Base-by-base conservation (phyloP, 176 grass and related monocot species). In the Eragrostis nindensis region DNA sequence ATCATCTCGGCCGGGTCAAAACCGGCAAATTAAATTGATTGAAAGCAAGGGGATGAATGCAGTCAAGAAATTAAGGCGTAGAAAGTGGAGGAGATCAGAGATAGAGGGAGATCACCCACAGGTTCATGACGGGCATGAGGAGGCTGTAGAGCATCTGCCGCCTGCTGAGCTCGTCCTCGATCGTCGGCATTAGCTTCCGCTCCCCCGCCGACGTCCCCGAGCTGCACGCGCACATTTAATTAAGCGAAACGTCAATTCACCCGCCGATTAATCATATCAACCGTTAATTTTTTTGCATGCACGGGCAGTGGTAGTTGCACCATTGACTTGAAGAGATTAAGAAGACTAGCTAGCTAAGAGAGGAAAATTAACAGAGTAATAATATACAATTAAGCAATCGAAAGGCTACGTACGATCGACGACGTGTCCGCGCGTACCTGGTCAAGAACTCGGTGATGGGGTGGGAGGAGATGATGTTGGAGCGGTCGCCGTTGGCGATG, bases 141-240 rank as follows among this genome's bases (percentile, higher is more conserved):
- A 97, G 87, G 80, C 89, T 92, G 83, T 97, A 97, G 25, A 97
- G 88, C 62, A 90, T 84, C 80, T 92, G 90, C 14, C 92, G 81
- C 78, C 94, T 80, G 82, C 80, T 81, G 60, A 97, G 83, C 85
- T 97, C 94, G 36, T 91, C 94, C 60, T 90, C 80, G 14, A 97
- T 87, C 49, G 94, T 94, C 41, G 94, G 94, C 94, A 97, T 97
- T 80, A 97, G 92, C 83, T 97, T 97, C 92, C 94, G 90, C 89
- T 97, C 94, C 71, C 94, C 94, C 10, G 92, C 94, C 52, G 94
- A 97, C 32, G 94, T 97, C 73, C 94, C 94, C 76, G 94, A 97
- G 84, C 94, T 97, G 56, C 73, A 45, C 22, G 66, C 83, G 30
- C 66, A 40, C 55, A 65, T 81, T 75, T 71, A 45, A 27, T 70